These are phyloP conservation scores for Malbranchea zuffiana DNA, from an alignment of 2,329 filamentous ascomycete genomes.

Conservation along the genomic window DNA sequence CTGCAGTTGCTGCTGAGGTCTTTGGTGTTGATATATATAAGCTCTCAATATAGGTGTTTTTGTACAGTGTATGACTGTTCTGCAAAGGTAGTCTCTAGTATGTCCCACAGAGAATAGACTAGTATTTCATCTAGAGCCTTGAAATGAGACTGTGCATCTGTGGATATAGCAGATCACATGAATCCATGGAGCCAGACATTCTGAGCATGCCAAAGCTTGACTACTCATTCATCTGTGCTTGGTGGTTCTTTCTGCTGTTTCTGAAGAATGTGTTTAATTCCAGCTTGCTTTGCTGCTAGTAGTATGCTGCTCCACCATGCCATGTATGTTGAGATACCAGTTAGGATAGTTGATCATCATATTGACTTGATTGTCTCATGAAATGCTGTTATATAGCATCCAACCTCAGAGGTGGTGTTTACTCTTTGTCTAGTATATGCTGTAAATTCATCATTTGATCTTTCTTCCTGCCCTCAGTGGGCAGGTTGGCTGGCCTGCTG, in stretches of 20 bases:
- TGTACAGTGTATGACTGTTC: background rate
- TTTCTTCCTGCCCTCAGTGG: too few relatives aligned
- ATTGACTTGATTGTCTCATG: background rate
- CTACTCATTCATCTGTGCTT: too few relatives aligned
- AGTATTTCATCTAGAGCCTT: background rate
- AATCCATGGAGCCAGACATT: slow-evolving; percentile 1
- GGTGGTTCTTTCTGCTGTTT: too few relatives aligned
- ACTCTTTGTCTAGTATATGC: too few relatives aligned
- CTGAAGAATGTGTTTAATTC: too few relatives aligned
- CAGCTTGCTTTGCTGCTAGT: too few relatives aligned
- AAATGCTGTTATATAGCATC: too few relatives aligned
- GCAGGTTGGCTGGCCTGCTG: too few relatives aligned
- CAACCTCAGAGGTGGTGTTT: too few relatives aligned
- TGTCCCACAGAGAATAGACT: slow-evolving; percentile 1
- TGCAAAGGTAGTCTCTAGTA: background rate
- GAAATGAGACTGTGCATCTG: background rate
- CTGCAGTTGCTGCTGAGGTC: background rate
- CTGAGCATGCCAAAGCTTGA: slow-evolving; percentile 1
- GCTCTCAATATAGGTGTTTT: background rate
- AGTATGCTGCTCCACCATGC: too few relatives aligned
- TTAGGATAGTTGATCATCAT: background rate
- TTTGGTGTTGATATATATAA: background rate
- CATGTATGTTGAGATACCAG: too few relatives aligned
- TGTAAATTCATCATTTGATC: too few relatives aligned
- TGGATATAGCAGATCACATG: background rate